Evolutionary conservation across 148 eudicot genomes (phyloP), one percentile per base, ranked within the genome.

Genomic region (Camellia lanceoleosa): DNA sequence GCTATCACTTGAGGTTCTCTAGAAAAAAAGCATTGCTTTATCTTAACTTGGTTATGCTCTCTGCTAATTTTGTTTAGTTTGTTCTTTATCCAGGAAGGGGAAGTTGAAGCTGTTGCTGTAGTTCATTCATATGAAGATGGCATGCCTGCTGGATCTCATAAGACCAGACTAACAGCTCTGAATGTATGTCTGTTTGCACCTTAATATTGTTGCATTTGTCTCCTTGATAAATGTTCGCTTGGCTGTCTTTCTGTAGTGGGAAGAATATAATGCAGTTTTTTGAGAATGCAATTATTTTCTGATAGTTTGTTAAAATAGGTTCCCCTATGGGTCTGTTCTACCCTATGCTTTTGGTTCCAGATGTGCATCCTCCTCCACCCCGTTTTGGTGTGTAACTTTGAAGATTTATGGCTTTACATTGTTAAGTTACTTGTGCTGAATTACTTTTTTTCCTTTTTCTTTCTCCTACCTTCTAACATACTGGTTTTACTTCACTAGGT

Each of bases 261-360:
- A 78, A 55, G 63, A 51, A 8, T n/a, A 41, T 5, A 42, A 20
- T 68, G 6, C 73, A 41, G 5, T 52, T 55, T 51, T 58, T 59
- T 38, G 43, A 15, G 55, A 81, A 54, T 61, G 71, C 72, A 11
- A 69, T 70, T 14, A 49, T 61, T 68, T 82, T 74, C 76, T 71
- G 71, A 71, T 63, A 61, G 66, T 75, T 82, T 79, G 63, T 82
- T 84, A 80, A 59, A 79, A 78, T 76, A 96, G 99, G 98, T 96
- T 81, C 94, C 99, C 98, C 99, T 71, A 96, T 96, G 99, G 98
- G 99, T 84, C 88, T 94, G 85, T 96, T 96, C 85, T 91, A 91
- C 74, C 99, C 99, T 14, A 90, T 80, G 87, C 92, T 96, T 89
- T 88, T 96, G 91, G 94, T 96, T 83, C 97, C 98, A 20, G 98